These are phyloP conservation scores for Dactylonectria estremocensis DNA, from an alignment of 2,329 filamentous ascomycete species.

Conservation along the genomic window DNA sequence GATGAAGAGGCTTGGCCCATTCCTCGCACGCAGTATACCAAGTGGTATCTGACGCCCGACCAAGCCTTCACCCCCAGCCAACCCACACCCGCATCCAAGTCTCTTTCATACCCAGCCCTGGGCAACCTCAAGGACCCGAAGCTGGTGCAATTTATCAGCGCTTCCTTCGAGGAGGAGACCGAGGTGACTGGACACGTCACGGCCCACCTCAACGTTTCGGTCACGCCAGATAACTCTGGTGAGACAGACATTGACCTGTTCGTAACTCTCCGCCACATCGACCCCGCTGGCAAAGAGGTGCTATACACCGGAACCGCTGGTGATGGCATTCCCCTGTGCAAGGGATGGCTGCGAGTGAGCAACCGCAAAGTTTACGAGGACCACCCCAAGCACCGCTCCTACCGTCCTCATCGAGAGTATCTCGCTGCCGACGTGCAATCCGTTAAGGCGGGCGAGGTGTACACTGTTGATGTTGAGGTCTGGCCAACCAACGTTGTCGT, in stretches of 20 bases:
- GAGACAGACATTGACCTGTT: constrained; percentile 72
- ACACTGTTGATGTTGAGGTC: constrained; percentile 73
- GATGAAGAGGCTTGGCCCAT: constrained; percentile 78
- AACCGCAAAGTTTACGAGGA: constrained; percentile 68
- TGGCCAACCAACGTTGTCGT: constrained; percentile 76
- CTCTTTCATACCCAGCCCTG: constrained; percentile 72
- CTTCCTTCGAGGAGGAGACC: constrained; percentile 72
- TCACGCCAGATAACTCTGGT: constrained; percentile 67
- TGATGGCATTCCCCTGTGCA: constrained; percentile 73
- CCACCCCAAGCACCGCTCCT: constrained; percentile 66
- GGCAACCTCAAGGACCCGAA: constrained; percentile 70
- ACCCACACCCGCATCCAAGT: constrained; percentile 45
- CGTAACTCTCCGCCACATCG: constrained; percentile 73
- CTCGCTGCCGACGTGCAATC: constrained; percentile 68
- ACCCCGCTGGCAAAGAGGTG: constrained; percentile 68
- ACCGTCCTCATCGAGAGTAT: constrained; percentile 72
- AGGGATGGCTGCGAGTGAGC: constrained; percentile 75
- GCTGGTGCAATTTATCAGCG: constrained; percentile 70
- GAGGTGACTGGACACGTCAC: constrained; percentile 80
- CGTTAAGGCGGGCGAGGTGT: constrained; percentile 69
- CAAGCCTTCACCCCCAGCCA: constrained; percentile 51
- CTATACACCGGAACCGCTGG: constrained; percentile 77
- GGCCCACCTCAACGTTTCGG: constrained; percentile 75
- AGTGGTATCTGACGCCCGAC: constrained; percentile 70
- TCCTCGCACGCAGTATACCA: constrained; percentile 74